Evolutionary conservation across 2,329 filamentous ascomycete species (phyloP).

Genomic region (Rutstroemia sp.): DNA sequence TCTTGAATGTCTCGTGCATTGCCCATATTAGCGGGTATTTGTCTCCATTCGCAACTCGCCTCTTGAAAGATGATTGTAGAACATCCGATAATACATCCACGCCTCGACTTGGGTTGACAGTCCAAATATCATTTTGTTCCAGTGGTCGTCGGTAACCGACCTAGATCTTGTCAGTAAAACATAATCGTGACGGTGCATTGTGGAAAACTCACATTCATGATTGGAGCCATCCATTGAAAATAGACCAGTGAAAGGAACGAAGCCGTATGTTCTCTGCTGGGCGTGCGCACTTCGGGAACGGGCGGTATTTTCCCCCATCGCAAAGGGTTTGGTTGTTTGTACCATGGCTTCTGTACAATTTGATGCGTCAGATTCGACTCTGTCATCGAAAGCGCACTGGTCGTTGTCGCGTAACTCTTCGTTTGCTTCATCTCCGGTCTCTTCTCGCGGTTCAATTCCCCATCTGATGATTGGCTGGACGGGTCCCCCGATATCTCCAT

Average conservation of each 20-base stretch:
- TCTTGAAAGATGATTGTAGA: conserved; percentile 61
- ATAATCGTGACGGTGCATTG: not conserved
- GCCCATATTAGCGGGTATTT: conserved; percentile 72
- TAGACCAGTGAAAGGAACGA: conserved; percentile 67
- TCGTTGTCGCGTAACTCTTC: conserved; percentile 47
- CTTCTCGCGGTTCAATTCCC: conserved; percentile 15
- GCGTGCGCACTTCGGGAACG: conserved; percentile 44
- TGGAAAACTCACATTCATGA: conserved; percentile 62
- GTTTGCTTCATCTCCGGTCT: conserved; percentile 35
- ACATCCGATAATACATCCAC: conserved; percentile 62
- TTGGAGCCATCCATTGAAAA: conserved; percentile 83
- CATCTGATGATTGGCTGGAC: conserved; percentile 15
- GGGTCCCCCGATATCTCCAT: conserved; percentile 17
- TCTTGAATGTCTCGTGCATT: conserved; percentile 77
- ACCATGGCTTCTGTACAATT: conserved; percentile 46
- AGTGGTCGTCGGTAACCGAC: conserved; percentile 79
- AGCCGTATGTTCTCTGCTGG: conserved; percentile 66
- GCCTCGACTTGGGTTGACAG: conserved; percentile 72
- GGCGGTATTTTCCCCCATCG: conserved; percentile 50
- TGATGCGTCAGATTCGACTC: conserved; percentile 26
- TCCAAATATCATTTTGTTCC: conserved; percentile 80
- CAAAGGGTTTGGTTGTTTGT: conserved; percentile 54
- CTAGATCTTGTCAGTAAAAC: conserved; percentile 34
- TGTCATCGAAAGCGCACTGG: conserved; percentile 40
- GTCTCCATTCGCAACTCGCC: conserved; percentile 58